Conservation (phyloP, 2,329 filamentous ascomycete genomes). For the Beauveria asiatica region DNA sequence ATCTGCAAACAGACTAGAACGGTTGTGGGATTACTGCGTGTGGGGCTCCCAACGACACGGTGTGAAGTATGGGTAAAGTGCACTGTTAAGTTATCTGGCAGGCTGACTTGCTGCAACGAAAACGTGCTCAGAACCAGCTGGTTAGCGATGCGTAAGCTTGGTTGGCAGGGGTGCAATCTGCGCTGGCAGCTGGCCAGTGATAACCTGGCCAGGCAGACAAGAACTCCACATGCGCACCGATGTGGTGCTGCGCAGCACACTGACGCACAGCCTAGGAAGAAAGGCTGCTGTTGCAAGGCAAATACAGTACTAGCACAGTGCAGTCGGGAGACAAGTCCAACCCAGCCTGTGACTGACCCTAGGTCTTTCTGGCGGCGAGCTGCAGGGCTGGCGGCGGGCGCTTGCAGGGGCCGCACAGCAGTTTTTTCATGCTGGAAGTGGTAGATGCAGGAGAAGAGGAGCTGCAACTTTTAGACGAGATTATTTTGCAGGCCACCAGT, state of each 20-base stretch:
- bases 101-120: neutral
- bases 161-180: neutral
- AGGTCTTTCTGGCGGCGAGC: neutral
- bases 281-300: neutral
- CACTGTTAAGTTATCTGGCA: neutral
- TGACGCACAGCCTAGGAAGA: neutral
- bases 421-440: neutral
- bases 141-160: neutral
- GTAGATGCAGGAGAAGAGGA: neutral
- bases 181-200: neutral
- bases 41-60: neutral
- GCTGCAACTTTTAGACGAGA: neutral
- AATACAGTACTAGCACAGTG: conserved; percentile 2
- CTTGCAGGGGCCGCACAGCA: neutral
- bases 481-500: neutral
- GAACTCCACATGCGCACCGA: neutral
- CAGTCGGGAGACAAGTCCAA: neutral
- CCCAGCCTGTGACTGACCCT: neutral
- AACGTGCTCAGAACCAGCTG: neutral
- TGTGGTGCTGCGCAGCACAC: neutral
- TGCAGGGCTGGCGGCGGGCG: conserved; percentile 1
- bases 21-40: neutral
- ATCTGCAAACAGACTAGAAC: conserved; percentile 2
- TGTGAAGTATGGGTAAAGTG: neutral
- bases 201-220: neutral